Evolutionary conservation across 257 asterid species (phyloP).

Genomic region (Penstemon newberryi): DNA sequence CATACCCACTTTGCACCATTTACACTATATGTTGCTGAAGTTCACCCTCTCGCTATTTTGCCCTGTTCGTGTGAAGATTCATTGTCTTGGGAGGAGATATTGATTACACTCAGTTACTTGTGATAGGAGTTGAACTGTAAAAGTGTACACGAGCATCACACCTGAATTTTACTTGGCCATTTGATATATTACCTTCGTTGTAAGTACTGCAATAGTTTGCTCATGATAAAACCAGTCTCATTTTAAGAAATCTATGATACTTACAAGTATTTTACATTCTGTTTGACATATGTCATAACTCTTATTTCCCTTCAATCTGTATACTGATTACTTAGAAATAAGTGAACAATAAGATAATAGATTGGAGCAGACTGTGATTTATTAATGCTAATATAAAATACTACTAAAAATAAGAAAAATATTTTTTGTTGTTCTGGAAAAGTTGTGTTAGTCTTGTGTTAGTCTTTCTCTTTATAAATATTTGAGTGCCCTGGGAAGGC

Average conservation of each 20-base stretch:
- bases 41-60: constrained; percentile 1
- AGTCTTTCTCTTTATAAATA: background rate
- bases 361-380: background rate
- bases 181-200: background rate
- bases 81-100: constrained; percentile 7
- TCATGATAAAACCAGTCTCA: background rate
- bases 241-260: background rate
- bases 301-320: background rate
- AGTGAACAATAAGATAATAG: background rate
- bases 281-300: background rate
- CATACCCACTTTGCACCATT: constrained; percentile 17
- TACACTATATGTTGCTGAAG: background rate
- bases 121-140: constrained; percentile 3
- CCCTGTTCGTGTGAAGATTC: constrained; percentile 16
- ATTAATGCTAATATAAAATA: background rate
- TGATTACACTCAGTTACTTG: constrained; percentile 6
- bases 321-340: background rate
- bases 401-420: background rate
- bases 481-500: background rate
- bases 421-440: background rate
- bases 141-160: constrained; percentile 1
- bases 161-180: constrained; percentile 8
- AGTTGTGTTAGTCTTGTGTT: background rate
- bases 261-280: background rate
- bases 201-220: constrained; percentile 8